A percentile compares a stretch with the other conserved stretches of the same genome.
Evolutionary conservation across 2,329 filamentous ascomycete species (phyloP).

Genomic region (Ramichloridium luteum): DNA sequence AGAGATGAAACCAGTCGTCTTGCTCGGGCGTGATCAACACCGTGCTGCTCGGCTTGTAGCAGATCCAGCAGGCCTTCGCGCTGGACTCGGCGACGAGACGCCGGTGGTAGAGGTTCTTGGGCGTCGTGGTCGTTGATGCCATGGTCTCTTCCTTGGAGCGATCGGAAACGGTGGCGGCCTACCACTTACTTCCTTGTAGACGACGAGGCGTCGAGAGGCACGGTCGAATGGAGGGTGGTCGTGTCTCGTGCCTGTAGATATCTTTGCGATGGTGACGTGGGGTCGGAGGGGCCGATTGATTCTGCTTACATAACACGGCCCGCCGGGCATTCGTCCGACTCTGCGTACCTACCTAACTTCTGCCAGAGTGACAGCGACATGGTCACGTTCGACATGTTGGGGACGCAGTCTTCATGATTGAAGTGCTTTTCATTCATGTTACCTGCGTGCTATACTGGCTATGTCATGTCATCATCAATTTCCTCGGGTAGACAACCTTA

Average conservation of each 20-base stretch:
- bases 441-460: slow-evolving; percentile 1
- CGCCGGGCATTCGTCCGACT: too few species aligned
- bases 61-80: slow-evolving; percentile 77
- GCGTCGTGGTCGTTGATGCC: slow-evolving; percentile 28
- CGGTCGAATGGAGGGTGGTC: slow-evolving; percentile 19
- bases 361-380: too few species aligned
- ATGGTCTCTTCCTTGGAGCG: neutral
- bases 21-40: slow-evolving; percentile 83
- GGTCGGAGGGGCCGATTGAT: too few species aligned
- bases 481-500: neutral
- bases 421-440: neutral
- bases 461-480: slow-evolving; percentile 1
- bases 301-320: too few species aligned
- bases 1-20: slow-evolving; percentile 84
- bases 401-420: too few species aligned
- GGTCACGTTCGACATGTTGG: too few species aligned
- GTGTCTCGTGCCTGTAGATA: slow-evolving; percentile 17
- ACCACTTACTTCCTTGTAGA: too few species aligned
- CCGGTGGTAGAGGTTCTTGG: slow-evolving; percentile 68
- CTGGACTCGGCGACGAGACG: slow-evolving; percentile 77
- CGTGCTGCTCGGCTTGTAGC: slow-evolving; percentile 76
- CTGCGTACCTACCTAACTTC: too few species aligned
- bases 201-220: too few species aligned
- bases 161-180: too few species aligned
- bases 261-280: too few species aligned